Evolutionary conservation across 2,329 filamentous ascomycete genomes (phyloP).

Genomic region (Boeremia exigua): DNA sequence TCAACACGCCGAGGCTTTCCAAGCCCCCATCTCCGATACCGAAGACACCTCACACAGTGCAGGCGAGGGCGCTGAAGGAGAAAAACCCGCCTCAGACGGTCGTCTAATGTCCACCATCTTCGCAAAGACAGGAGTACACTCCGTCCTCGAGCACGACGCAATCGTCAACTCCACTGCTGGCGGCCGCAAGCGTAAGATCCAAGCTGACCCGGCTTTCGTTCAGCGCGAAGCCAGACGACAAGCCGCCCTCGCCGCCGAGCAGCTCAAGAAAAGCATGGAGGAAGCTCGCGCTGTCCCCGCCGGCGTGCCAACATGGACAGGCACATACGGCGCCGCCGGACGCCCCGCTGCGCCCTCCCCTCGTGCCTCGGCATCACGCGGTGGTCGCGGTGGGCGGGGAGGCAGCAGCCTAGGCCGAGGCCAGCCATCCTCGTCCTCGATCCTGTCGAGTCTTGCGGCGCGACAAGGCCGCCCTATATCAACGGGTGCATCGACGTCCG

Average conservation of each 20-base stretch:
- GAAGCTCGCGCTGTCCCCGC: constrained; percentile 75
- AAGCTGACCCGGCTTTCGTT: constrained; percentile 78
- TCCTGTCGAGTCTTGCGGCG: constrained; percentile 52
- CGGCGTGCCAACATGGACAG: constrained; percentile 93
- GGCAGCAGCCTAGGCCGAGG: constrained; percentile 42
- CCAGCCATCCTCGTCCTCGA: constrained; percentile 50
- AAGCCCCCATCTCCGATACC: constrained; percentile 33
- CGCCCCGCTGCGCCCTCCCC: constrained; percentile 54
- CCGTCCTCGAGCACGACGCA: constrained; percentile 90
- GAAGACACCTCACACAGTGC: constrained; percentile 29
- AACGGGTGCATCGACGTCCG: constrained; percentile 18
- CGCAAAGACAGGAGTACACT: constrained; percentile 82
- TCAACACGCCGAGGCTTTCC: constrained; percentile 53
- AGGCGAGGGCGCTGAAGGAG: constrained; percentile 21
- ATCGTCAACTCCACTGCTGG: constrained; percentile 64
- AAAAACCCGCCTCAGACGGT: constrained; percentile 50
- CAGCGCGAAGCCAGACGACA: constrained; percentile 81
- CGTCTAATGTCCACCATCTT: constrained; percentile 91
- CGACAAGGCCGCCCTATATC: constrained; percentile 45
- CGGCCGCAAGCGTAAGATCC: constrained; percentile 67
- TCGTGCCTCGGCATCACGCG: constrained; percentile 41
- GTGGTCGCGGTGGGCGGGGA: constrained; percentile 46
- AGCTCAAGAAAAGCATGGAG: constrained; percentile 75
- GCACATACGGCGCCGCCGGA: constrained; percentile 78
- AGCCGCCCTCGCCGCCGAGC: constrained; percentile 76